Base-by-base conservation (phyloP, 2,329 filamentous ascomycete species). In the Pestalotiopsis sp. region DNA sequence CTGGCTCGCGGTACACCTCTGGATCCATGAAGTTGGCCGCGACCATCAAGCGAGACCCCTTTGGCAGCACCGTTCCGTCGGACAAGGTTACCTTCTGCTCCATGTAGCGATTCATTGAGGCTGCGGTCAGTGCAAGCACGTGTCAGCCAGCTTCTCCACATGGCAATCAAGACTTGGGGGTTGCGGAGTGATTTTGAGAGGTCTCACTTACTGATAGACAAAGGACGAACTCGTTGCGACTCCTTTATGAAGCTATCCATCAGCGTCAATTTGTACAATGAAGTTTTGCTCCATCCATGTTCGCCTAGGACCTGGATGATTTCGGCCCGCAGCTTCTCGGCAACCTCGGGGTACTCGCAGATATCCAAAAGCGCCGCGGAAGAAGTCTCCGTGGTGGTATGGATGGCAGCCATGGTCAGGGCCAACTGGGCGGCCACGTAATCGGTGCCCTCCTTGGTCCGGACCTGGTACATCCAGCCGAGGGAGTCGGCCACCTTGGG, bases 281-380 rank as follows among this genome's bases (percentile, higher is more conserved):
- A 75, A 9, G 73, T 77, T 71, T 77, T 80, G n/a, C 73, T 72
- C 77, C 77, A 79, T 3, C 77, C 77, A 57, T 75, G 65, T 23
- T 75, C 70, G 58, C 75, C 69, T 13, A 79, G 73, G 25, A 79
- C 75, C 14, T 76, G 73, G 36, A 79, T 72, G 23, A 85, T 82
- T 73, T 87, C 85, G 17, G 84, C 75, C 2, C 85, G 80, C 27
- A 86, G 73, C 25, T 80, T 78, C 39, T 83, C 79, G 25, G 81
- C 74, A 68, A 82, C 80, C 66, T 86, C 83, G 1, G 83, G 84
- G 41, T 77, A 71, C 45, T 80, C 74, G 39, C 79, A 80, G 17
- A 88, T 74, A 66, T 87, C 84, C 61, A 81, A 80, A 58, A 87
- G 72, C 6, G 66, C 80, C 69, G 64, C 80, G 2, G 78, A 79